Conservation (phyloP, 768 basidiomycete species). For the Tulasnella sp. region DNA sequence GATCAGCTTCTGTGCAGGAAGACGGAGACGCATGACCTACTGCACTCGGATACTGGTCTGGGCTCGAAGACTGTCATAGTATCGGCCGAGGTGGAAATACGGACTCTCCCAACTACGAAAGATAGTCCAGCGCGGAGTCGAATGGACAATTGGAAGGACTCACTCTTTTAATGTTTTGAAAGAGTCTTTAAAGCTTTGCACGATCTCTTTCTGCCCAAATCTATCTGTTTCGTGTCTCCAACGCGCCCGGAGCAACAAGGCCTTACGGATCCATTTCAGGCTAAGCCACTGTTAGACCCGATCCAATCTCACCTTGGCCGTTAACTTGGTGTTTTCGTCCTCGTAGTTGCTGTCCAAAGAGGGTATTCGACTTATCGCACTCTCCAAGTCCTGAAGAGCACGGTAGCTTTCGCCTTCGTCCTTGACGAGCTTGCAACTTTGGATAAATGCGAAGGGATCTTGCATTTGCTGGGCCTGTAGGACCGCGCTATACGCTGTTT, state of each 20-base stretch:
- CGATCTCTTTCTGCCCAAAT: conserved; percentile 52
- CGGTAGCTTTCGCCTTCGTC: conserved; percentile 67
- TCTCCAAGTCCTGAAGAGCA: conserved; percentile 77
- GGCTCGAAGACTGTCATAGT: conserved; percentile 44
- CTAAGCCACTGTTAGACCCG: not conserved
- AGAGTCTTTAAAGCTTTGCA: conserved; percentile 35
- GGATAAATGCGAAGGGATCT: conserved; percentile 67
- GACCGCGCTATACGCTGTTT: conserved; percentile 92
- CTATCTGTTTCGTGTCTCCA: conserved; percentile 90
- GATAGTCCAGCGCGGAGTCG: not conserved
- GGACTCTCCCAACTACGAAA: conserved; percentile 64
- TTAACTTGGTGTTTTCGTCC: conserved; percentile 32
- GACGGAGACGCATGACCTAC: not conserved
- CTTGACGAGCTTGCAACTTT: conserved; percentile 78
- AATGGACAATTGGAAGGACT: conserved; percentile 30
- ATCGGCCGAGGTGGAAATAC: conserved; percentile 76
- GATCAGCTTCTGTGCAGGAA: too few species aligned
- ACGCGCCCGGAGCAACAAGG: conserved; percentile 65
- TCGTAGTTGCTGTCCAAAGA: conserved; percentile 42
- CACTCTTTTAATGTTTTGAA: conserved; percentile 5
- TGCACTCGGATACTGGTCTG: conserved; percentile 14
- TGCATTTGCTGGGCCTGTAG: conserved; percentile 73
- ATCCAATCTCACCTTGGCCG: conserved; percentile 53
- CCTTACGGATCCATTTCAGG: conserved; percentile 32
- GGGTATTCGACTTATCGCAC: conserved; percentile 32